These are phyloP conservation scores for Jackrogersella multiformis DNA, from an alignment of 495 filamentous ascomycete species.

Conservation along the genomic window DNA sequence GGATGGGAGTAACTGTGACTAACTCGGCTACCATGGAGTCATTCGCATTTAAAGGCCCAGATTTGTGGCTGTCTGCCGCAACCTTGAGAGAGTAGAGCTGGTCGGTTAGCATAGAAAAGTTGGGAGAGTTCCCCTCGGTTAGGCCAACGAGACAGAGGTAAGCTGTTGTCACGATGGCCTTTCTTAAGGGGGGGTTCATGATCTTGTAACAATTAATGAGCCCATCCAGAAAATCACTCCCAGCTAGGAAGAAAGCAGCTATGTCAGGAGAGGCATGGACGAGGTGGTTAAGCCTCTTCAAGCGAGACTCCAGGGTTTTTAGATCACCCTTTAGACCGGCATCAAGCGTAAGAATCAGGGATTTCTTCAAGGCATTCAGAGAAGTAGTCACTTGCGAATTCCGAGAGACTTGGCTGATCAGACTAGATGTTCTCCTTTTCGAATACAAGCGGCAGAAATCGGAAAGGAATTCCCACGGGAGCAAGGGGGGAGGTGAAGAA, in stretches of 20 bases:
- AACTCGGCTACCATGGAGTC: slow-evolving; percentile 68
- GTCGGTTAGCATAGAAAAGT: slow-evolving; percentile 76
- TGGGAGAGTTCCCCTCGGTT: slow-evolving; percentile 69
- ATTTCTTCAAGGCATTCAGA: slow-evolving; percentile 53
- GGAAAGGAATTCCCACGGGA: slow-evolving; percentile 67
- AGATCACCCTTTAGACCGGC: slow-evolving; percentile 59
- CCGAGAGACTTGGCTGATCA: slow-evolving; percentile 46
- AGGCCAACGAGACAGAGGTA: slow-evolving; percentile 78
- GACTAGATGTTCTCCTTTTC: slow-evolving; percentile 53
- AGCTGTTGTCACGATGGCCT: slow-evolving; percentile 70
- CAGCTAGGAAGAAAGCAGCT: slow-evolving; percentile 74
- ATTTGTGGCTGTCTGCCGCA: slow-evolving; percentile 66
- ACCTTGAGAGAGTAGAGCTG: slow-evolving; percentile 82
- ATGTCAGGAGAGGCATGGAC: slow-evolving; percentile 62
- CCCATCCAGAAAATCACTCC: slow-evolving; percentile 85
- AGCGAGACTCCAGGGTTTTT: slow-evolving; percentile 53
- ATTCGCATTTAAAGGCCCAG: slow-evolving; percentile 59
- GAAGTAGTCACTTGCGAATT: slow-evolving; percentile 50
- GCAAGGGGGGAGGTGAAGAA: slow-evolving; percentile 55
- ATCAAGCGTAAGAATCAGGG: slow-evolving; percentile 61
- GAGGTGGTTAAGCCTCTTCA: slow-evolving; percentile 60
- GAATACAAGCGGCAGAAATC: slow-evolving; percentile 65
- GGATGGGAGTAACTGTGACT: slow-evolving; percentile 67
- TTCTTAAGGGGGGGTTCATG: slow-evolving; percentile 65
- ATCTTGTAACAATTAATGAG: slow-evolving; percentile 71